Evolutionary conservation across 1,284 basidiomycete species (phyloP).

Genomic region (Coriolopsis trogii): DNA sequence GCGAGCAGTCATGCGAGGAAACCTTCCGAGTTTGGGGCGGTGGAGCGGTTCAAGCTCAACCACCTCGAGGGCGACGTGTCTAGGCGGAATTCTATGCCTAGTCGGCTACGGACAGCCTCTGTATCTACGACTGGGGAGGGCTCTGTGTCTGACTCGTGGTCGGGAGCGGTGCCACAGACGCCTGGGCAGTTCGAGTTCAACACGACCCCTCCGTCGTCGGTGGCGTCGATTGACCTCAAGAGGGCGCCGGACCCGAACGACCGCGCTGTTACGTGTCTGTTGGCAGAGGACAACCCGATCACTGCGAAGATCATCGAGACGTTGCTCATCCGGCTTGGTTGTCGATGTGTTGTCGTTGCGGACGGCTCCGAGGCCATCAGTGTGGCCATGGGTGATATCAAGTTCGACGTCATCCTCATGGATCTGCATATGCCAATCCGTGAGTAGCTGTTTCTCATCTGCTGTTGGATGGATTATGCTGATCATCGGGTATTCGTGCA

Average conservation of each 20-base stretch:
- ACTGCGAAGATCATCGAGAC: slow-evolving; percentile 96
- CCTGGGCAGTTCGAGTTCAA: slow-evolving; percentile 51
- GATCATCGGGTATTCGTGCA: too few relatives aligned
- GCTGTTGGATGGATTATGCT: slow-evolving; percentile 25
- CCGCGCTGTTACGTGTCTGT: slow-evolving; percentile 85
- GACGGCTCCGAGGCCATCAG: slow-evolving; percentile 97
- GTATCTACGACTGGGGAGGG: slow-evolving; percentile 78
- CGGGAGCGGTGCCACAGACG: slow-evolving; percentile 56
- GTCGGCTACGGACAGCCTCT: slow-evolving; percentile 86
- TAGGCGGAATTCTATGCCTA: slow-evolving; percentile 87
- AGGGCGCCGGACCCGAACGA: slow-evolving; percentile 73
- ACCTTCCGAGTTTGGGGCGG: slow-evolving; percentile 82
- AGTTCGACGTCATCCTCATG: slow-evolving; percentile 90
- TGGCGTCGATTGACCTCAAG: slow-evolving; percentile 75
- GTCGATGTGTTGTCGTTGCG: slow-evolving; percentile 90
- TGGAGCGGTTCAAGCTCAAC: slow-evolving; percentile 85
- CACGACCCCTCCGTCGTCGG: slow-evolving; percentile 78
- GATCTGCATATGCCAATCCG: slow-evolving; percentile 89
- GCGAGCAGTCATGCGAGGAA: slow-evolving; percentile 70
- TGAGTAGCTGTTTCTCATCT: slow-evolving; percentile 44
- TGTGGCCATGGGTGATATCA: slow-evolving; percentile 95
- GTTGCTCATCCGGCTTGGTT: slow-evolving; percentile 88
- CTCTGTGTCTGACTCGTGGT: slow-evolving; percentile 77
- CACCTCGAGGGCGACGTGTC: slow-evolving; percentile 68
- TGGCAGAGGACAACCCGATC: slow-evolving; percentile 98